Percentiles rank a stretch among this genome's conserved stretches.
These are phyloP conservation scores for Ustilago nuda DNA, from an alignment of 1,284 basidiomycete species.

Conservation along the genomic window DNA sequence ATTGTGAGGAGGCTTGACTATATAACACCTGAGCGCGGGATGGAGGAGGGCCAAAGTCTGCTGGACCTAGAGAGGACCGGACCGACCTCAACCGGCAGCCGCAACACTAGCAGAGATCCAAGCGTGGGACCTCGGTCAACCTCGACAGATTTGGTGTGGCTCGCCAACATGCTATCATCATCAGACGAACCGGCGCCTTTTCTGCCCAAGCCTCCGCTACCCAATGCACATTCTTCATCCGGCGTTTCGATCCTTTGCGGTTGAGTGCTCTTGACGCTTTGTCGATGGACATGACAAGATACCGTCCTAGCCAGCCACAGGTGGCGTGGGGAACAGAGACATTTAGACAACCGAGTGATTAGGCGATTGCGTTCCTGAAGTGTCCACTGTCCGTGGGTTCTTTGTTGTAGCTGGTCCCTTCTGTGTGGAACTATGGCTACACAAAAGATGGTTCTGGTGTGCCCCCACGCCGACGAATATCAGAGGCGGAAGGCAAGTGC, in stretches of 20 bases:
- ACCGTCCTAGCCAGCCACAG: too few relatives aligned
- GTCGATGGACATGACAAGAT: not conserved
- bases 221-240: not conserved
- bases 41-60: not conserved
- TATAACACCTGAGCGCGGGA: conserved; percentile 5
- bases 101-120: not conserved
- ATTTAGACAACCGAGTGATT: not conserved
- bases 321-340: not conserved
- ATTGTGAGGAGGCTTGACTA: not conserved
- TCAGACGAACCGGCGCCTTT: not conserved
- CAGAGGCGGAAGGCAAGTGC: not conserved
- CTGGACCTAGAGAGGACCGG: not conserved
- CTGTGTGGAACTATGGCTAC: too few relatives aligned
- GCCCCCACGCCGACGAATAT: conserved; percentile 8
- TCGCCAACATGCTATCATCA: not conserved
- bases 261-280: not conserved
- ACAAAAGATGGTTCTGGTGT: too few relatives aligned
- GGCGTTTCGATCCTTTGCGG: not conserved
- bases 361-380: not conserved
- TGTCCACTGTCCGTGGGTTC: not conserved
- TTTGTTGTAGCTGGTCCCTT: too few relatives aligned
- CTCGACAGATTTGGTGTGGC: not conserved
- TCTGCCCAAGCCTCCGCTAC: not conserved
- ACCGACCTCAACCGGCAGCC: not conserved
- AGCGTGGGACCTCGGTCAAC: not conserved